Conservation (phyloP, 768 basidiomycete genomes). For the Termitomyces sp. region DNA sequence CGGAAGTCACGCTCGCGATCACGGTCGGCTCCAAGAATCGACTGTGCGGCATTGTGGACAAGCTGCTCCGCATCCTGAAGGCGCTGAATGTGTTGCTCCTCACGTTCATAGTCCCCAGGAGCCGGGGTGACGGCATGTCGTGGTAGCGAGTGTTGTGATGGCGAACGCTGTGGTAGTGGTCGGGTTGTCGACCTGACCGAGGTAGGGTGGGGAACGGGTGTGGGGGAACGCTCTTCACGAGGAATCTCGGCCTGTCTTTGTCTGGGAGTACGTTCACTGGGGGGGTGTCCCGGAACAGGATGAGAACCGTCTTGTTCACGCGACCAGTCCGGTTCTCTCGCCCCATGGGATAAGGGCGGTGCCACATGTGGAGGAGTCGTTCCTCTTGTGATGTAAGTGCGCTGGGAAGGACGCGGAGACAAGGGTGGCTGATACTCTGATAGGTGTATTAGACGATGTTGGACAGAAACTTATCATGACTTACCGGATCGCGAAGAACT, state of each 20-base stretch:
- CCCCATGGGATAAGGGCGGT: not conserved
- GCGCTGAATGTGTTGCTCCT: constrained; percentile 50
- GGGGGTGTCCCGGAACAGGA: constrained; percentile 6
- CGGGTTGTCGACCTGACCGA: constrained; percentile 4
- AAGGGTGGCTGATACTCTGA: constrained; percentile 3
- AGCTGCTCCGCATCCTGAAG: constrained; percentile 46
- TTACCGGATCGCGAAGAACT: constrained; percentile 9
- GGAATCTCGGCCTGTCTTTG: constrained; percentile 1
- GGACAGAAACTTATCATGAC: not conserved
- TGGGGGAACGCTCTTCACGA: not conserved
- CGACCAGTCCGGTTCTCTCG: not conserved
- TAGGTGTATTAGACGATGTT: not conserved
- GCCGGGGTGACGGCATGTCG: constrained; percentile 33
- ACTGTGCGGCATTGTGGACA: constrained; percentile 41
- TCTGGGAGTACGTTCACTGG: not conserved
- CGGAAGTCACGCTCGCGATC: constrained; percentile 62
- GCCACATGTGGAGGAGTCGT: not conserved
- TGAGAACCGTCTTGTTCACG: constrained; percentile 7
- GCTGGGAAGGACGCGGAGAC: not conserved
- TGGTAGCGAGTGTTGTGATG: constrained; percentile 22
- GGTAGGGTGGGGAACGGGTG: not conserved
- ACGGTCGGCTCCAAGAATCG: constrained; percentile 56
- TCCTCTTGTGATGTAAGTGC: not conserved
- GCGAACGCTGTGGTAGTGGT: not conserved
- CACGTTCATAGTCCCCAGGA: constrained; percentile 35